Base-by-base conservation (phyloP, 1,284 basidiomycete genomes). In the Cryptococcus deneoformans region DNA sequence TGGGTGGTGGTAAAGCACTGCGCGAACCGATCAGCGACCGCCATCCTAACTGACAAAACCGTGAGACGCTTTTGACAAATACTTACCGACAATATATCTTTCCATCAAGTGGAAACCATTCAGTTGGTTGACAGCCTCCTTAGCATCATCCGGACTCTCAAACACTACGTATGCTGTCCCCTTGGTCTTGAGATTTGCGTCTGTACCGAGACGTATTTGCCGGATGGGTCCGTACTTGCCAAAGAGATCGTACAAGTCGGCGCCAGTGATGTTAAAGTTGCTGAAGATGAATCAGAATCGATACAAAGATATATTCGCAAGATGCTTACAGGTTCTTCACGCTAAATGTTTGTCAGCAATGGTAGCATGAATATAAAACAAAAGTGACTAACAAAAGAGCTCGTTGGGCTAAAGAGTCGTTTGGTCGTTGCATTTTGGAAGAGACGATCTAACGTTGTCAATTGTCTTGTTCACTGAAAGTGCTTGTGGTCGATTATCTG, bases 41-140 rank as follows among this genome's bases (percentile, higher is more conserved):
- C 14, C 7, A 12, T 20, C 51, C 5, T n/a, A 20, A 11, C 35
- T 12, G 39, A 14, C 38, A 10, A 12, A 50, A 16, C 2, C 35
- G 14, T 29, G 39, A 50, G 5, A 29, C 5, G 20, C 38, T 42
- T n/a, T 42, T n/a, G 24, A 29, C 35, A 6, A 42, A 10, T 7
- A 79, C 80, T 69, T 55, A 81, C 80, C 81, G 53, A 94, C 91
- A 57, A 99, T 95, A 79, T 99, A 99, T 38, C 96, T 87, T 77
- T 97, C 95, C 80, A 96, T 92, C 61, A 99, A 79, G 80, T 99
- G 95, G 81, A 99, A 99, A 43, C 95, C 96, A 70, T 99, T 99
- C 72, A 99, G 78, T 77, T 96, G 90, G 72, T 95, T 93, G 56
- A 96, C 85, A 0, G 95, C 95, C 71, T 94, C 93, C 79, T 97